Percentiles rank a stretch among this genome's conserved stretches.
Conservation (phyloP, 2,329 filamentous ascomycete genomes). For the Plectosphaerella sp. region DNA sequence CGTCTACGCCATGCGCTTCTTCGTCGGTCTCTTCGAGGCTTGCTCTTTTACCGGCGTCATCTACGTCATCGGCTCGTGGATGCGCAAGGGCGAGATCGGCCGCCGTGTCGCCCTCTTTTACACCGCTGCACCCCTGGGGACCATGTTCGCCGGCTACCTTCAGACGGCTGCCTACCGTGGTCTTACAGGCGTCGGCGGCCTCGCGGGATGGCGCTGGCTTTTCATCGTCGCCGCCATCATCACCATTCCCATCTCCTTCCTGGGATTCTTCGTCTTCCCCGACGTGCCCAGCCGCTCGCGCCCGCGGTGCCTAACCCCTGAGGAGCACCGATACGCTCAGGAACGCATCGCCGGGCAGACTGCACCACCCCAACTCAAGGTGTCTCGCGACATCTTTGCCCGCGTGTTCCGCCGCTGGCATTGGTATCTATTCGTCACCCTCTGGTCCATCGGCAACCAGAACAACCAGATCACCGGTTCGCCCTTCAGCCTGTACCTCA, state of each 20-base stretch:
- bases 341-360: conserved; percentile 20
- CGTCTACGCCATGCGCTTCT: conserved; percentile 35
- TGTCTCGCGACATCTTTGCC: conserved; percentile 27
- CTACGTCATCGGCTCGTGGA: conserved; percentile 59
- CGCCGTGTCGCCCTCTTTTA: conserved; percentile 56
- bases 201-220: conserved; percentile 48
- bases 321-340: conserved; percentile 24
- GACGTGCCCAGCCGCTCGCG: conserved; percentile 23
- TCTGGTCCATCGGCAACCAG: conserved; percentile 32
- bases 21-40: conserved; percentile 46
- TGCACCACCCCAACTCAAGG: conserved; percentile 21
- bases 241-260: conserved; percentile 47
- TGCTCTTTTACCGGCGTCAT: conserved; percentile 49
- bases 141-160: conserved; percentile 57
- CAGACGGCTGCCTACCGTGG: conserved; percentile 48
- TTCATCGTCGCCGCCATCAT: conserved; percentile 58
- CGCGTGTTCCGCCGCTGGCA: conserved; percentile 33
- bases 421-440: conserved; percentile 30
- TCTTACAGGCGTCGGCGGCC: conserved; percentile 33
- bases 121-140: conserved; percentile 50
- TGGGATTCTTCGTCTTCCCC: conserved; percentile 32
- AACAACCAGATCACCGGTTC: conserved; percentile 26
- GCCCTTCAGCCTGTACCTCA: conserved; percentile 35
- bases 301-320: conserved; percentile 23
- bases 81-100: conserved; percentile 52